Conservation (phyloP, 305 asterid species). For the Solanum aculeatissimum region DNA sequence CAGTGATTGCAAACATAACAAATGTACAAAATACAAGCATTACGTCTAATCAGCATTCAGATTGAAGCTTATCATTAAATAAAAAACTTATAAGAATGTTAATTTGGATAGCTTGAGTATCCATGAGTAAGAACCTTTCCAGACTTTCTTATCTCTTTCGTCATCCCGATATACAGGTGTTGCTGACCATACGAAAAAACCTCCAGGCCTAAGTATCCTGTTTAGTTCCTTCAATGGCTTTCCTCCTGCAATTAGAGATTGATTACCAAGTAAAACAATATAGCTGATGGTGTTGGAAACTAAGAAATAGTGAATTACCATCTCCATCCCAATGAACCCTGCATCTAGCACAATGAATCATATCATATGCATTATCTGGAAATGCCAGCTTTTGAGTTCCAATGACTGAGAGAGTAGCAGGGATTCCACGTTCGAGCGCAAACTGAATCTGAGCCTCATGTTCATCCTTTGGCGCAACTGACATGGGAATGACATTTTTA, state of each 20-base stretch:
- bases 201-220: conserved; percentile 92
- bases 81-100: neutral
- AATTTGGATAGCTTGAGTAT: neutral
- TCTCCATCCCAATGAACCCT: conserved; percentile 95
- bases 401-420: conserved; percentile 80
- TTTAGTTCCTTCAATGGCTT: conserved; percentile 82
- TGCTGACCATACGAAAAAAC: conserved; percentile 91
- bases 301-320: conserved; percentile 28
- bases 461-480: conserved; percentile 95
- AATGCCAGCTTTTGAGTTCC: conserved; percentile 75
- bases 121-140: conserved; percentile 48
- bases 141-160: conserved; percentile 52
- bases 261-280: neutral
- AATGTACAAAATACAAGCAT: neutral
- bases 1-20: neutral
- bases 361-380: conserved; percentile 74
- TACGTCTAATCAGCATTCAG: neutral
- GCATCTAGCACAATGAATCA: conserved; percentile 96
- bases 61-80: neutral
- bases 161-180: conserved; percentile 77
- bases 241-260: conserved; percentile 50
- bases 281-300: neutral
- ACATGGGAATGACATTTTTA: conserved; percentile 69
- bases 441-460: conserved; percentile 98
- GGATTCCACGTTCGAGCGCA: conserved; percentile 94